These are phyloP conservation scores for Scheffersomyces ergatensis DNA, from an alignment of 805 yeast genomes.

Conservation along the genomic window DNA sequence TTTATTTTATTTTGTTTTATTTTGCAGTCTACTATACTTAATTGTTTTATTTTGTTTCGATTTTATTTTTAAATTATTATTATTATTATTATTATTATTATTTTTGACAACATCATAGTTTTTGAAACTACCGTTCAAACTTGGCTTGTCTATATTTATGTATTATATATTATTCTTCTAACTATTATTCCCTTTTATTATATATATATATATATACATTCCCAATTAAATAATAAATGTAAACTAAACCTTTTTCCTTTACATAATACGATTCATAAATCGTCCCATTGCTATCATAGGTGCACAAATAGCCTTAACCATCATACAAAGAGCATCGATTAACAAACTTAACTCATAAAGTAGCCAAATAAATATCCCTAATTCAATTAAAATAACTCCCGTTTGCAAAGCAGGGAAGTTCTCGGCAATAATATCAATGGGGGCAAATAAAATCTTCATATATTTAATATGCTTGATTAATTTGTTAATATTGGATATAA, in stretches of 20 bases:
- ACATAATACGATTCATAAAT: constrained; percentile 42
- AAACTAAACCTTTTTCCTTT: too few species aligned
- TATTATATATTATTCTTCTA: background rate
- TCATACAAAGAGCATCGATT: constrained; percentile 43
- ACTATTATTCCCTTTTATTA: background rate
- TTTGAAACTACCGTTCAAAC: background rate
- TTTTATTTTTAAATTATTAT: too few species aligned
- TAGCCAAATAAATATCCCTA: constrained; percentile 39
- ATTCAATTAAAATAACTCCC: constrained; percentile 36
- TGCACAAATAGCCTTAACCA: constrained; percentile 43
- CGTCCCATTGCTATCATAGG: constrained; percentile 46
- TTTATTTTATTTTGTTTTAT: background rate
- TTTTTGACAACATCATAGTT: background rate
- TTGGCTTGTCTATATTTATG: background rate
- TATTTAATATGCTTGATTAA: constrained; percentile 33
- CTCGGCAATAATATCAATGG: constrained; percentile 37
- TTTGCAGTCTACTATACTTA: too few species aligned
- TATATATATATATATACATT: too few species aligned
- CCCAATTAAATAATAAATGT: too few species aligned
- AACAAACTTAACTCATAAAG: constrained; percentile 39
- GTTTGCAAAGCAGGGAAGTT: constrained; percentile 37
- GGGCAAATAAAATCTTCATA: constrained; percentile 37
- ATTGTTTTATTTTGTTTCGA: too few species aligned
- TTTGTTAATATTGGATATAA: constrained; percentile 28
- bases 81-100: too few species aligned